Evolutionary conservation across 495 filamentous ascomycete species (phyloP).

Genomic region (Talaromyces adpressus): DNA sequence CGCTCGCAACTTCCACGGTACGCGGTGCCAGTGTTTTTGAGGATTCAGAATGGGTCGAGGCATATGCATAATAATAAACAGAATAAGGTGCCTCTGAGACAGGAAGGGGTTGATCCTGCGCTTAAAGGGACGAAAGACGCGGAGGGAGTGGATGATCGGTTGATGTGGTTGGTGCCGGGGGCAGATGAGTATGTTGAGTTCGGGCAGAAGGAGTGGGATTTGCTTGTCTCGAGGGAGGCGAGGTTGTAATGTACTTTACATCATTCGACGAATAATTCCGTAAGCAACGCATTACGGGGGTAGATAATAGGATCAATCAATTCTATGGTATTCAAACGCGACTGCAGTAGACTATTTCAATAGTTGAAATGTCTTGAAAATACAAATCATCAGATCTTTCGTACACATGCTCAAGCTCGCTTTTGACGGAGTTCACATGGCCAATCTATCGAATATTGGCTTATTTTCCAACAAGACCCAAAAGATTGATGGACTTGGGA

Average conservation of each 20-base stretch:
- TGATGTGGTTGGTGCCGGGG: conserved; percentile 50
- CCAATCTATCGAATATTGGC: neutral
- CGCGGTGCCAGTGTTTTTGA: conserved; percentile 70
- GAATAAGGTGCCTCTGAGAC: conserved; percentile 66
- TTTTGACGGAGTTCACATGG: neutral
- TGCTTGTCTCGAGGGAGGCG: conserved; percentile 40
- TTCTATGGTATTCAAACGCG: neutral
- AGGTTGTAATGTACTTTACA: conserved; percentile 31
- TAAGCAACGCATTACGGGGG: neutral
- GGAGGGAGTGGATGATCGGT: conserved; percentile 35
- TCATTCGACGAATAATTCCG: neutral
- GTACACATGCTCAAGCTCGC: neutral
- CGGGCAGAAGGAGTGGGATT: conserved; percentile 49
- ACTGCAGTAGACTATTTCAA: neutral
- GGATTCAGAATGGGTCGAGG: conserved; percentile 50
- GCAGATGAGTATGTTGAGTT: conserved; percentile 52
- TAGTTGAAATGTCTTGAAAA: neutral
- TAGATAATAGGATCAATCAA: neutral
- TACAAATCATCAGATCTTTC: neutral
- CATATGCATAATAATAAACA: conserved; percentile 82
- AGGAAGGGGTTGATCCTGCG: conserved; percentile 61
- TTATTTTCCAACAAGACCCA: conserved; percentile 47
- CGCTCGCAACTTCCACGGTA: conserved; percentile 59
- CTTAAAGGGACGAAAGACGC: conserved; percentile 41
- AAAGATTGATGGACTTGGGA: conserved; percentile 92